Percentiles rank a stretch among this genome's conserved stretches.
phyloP scores from a whole-genome alignment of 805 yeast species.

The Monosporozyma servazzii region DNA sequence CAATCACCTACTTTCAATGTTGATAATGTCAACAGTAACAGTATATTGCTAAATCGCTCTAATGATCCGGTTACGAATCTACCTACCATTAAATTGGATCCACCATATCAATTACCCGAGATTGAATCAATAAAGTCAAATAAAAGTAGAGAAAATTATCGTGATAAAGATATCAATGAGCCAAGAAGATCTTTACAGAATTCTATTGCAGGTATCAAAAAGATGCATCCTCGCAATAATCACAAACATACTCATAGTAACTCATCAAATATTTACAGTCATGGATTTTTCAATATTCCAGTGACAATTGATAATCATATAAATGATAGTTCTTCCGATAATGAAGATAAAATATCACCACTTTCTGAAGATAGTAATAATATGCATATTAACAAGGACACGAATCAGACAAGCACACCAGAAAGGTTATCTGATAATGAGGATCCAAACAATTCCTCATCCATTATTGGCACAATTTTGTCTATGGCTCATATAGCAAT shows the following conservation, averaged over 20 bases:
- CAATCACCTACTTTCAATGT: not conserved
- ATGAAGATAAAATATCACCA: not conserved
- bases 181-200: conserved; percentile 19
- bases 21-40: not conserved
- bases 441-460: conserved; percentile 12
- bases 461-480: conserved; percentile 37
- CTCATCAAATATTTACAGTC: conserved; percentile 1
- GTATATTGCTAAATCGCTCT: not conserved
- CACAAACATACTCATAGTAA: not conserved
- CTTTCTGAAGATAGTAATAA: not conserved
- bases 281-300: conserved; percentile 18
- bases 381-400: not conserved
- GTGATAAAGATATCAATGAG: not conserved
- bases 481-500: conserved; percentile 43
- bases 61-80: not conserved
- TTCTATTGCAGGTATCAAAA: conserved; percentile 13
- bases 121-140: conserved; percentile 18
- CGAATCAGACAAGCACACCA: not conserved
- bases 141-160: conserved; percentile 4
- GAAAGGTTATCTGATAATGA: not conserved
- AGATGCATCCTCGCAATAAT: conserved; percentile 3
- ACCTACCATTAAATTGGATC: conserved; percentile 1
- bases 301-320: conserved; percentile 11
- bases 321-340: not conserved
- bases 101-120: conserved; percentile 19